These are phyloP conservation scores for Fagus crenata DNA, from an alignment of 306 rosid species.

Conservation along the genomic window DNA sequence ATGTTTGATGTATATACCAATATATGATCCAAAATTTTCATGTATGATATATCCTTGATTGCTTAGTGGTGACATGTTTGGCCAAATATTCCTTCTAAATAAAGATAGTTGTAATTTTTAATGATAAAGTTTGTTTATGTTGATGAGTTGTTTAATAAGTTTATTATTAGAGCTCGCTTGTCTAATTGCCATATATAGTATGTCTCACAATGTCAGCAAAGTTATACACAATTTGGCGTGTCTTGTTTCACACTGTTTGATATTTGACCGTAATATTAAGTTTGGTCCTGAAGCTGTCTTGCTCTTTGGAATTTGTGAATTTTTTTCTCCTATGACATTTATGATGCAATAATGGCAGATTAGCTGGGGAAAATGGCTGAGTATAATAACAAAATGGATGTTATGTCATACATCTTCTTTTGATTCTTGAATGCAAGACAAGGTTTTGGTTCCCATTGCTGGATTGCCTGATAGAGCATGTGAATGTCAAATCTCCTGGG, in stretches of 20 bases:
- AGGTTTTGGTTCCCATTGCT: background rate
- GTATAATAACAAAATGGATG: background rate
- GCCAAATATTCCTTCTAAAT: background rate
- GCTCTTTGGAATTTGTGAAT: background rate
- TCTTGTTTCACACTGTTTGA: background rate
- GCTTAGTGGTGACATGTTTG: background rate
- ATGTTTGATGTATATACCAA: slow-evolving; percentile 12
- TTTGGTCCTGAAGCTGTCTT: background rate
- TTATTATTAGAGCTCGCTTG: no score
- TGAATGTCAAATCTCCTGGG: slow-evolving; percentile 1
- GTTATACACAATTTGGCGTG: background rate
- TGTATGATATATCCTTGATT: background rate
- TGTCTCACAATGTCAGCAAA: background rate
- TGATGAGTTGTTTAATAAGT: no score
- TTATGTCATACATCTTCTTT: background rate
- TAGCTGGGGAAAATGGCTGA: background rate
- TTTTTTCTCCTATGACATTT: background rate
- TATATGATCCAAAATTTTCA: background rate
- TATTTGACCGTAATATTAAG: background rate
- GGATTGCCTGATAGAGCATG: background rate
- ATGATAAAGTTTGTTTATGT: background rate
- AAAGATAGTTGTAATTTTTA: background rate
- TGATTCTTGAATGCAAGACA: background rate
- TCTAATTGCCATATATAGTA: no score
- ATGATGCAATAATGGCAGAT: background rate